Base-by-base conservation (phyloP, 1,284 basidiomycete genomes). In the Irpex lacteus region DNA sequence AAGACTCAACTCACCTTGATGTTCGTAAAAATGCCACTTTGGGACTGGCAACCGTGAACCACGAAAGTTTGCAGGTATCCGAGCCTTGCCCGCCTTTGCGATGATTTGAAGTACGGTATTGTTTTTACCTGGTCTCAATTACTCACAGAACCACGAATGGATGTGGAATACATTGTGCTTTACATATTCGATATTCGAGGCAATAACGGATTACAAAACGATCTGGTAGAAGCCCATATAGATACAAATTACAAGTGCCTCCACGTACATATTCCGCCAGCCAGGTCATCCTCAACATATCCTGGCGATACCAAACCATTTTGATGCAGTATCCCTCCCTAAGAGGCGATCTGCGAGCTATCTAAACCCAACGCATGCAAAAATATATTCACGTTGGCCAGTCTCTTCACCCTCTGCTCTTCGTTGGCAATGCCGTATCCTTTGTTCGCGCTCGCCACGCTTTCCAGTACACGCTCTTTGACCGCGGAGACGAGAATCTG, bases 391-490 rank as follows among this genome's bases (percentile, higher is more conserved):
- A 95, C 91, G 76, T 96, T 95, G 56, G 85, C 83, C 64, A 91
- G 77, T 76, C 90, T 91, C 66, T 85, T 82, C 63, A 82, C 79
- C 65, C 87, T 82, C 68, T 88, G 86, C 61, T 89, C 88, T 71
- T 92, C 91, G 55, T 19, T 57, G 69, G 89, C 85, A 34, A 80
- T 75, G 38, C 85, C 74, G 85, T 86, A 90, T 19, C 90, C 91
- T 71, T 91, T 89, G 72, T 88, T 90, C 18, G 89, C 92, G 55
- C 84, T 88, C 64, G 88, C 76, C 32, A 97, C 91, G 69, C 93
- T 94, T 70, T 95, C 93, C 49, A 97, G 82, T 18, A 98, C 92
- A 77, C 98, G 97, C 70, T 98, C 97, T 64, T 96, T 88, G 55
- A 98, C 80, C 55, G 90, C 85, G 49, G 89, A 87, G 19, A 99